Base-by-base conservation (phyloP, 495 filamentous ascomycete species). In the Lasiosphaeriaceae sp. region DNA sequence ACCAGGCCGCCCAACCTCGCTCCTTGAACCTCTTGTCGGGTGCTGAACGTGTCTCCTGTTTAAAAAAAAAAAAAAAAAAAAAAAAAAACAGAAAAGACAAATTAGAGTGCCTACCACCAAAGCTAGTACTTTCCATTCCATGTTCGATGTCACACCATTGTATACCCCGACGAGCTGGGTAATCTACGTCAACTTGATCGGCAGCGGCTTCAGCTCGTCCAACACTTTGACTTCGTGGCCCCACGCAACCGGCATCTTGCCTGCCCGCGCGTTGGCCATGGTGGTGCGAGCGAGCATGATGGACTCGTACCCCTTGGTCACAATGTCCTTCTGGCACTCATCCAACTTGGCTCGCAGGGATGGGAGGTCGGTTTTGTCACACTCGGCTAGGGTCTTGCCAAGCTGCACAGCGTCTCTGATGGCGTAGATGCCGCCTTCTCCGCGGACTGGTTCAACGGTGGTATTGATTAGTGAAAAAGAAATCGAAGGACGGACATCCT, bases 391-490 rank as follows among this genome's bases (percentile, higher is more conserved):
- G 41, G 61, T 37, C 20, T 59, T 58, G 47, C 58, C 35, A 2
- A 69, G 53, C 9, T 56, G 49, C 4, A 68, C 47, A 6, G 70
- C 66, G 54, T 73, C 71, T 0, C 52, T 31, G 12, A 74, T 62
- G 0, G 69, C 71, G 29, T 66, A 62, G 14, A 71, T 61, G 4
- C 59, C 71, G 0, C 71, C 71, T n/a, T 72, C 70, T 6, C 71
- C 71, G 2, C 66, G 66, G 35, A 63, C 71, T 43, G 39, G n/a
- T 14, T 43, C 39, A 43, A 12, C 5, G 8, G 12, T 43, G 5
- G 5, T 17, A 16, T 17, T 1, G 1, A n/a, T 12, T 43, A 1
- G 26, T 31, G 26, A n/a, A 43, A 43, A 17, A 12, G 39, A 1
- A 2, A 14, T 37, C 9, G 2, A 8, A 1, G 34, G 34, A 1